Conservation (phyloP, 208 protist genomes). For the Crithidia brevicula region DNA sequence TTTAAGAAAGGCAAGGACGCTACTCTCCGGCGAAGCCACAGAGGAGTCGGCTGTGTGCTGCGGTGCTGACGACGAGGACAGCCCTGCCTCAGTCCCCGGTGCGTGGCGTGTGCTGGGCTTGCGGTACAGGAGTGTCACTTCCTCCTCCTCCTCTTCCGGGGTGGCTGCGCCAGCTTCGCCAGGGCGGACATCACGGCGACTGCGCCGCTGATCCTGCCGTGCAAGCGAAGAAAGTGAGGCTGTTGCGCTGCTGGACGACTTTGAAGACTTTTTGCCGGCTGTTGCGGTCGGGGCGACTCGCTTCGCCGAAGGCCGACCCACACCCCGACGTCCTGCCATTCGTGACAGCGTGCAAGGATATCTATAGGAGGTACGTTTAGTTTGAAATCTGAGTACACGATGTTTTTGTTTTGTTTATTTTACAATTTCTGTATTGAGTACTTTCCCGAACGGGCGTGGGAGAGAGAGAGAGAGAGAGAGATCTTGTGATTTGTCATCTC, state of each 20-base stretch:
- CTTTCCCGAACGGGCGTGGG: too few relatives aligned
- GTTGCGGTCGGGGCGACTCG: not conserved
- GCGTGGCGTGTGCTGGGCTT: conserved; percentile 15
- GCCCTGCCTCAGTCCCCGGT: not conserved
- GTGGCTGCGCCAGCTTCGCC: not conserved
- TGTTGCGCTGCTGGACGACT: not conserved
- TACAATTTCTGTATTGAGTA: too few relatives aligned
- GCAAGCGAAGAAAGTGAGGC: not conserved
- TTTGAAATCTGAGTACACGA: not conserved
- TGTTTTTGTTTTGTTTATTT: not conserved
- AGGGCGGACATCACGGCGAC: not conserved
- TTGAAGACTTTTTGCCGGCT: not conserved
- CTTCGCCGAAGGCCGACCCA: conserved; percentile 1
- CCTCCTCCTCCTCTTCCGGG: conserved; percentile 20
- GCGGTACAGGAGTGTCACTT: conserved; percentile 42
- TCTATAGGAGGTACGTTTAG: not conserved
- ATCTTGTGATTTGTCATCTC: too few relatives aligned
- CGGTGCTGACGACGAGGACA: too few relatives aligned
- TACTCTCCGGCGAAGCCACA: conserved; percentile 7
- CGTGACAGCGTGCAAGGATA: too few relatives aligned
- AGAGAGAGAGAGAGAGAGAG: too few relatives aligned
- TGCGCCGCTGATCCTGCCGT: not conserved
- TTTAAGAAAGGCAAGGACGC: conserved; percentile 10
- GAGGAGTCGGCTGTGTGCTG: too few relatives aligned
- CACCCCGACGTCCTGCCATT: conserved; percentile 3